A percentile compares a stretch with the other conserved stretches of the same genome.
phyloP scores from a whole-genome alignment of 1,284 basidiomycete species.

The Irpex rosettiformis region DNA sequence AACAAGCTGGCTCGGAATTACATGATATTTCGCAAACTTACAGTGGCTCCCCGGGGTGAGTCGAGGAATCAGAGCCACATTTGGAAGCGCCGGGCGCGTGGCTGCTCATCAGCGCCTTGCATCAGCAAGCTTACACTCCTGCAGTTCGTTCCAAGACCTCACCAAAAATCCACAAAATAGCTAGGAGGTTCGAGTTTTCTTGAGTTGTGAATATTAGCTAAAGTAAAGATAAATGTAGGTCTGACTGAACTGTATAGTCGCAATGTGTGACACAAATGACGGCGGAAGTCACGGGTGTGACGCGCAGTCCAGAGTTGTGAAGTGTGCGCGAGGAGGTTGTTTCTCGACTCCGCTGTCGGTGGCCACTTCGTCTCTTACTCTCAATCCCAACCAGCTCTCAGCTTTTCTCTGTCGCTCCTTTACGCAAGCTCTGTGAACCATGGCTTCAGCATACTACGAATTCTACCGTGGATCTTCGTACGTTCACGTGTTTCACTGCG shows the following conservation, averaged over 20 bases:
- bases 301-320: background rate
- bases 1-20: background rate
- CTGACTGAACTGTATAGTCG: too few relatives aligned
- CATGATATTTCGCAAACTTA: background rate
- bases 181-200: too few relatives aligned
- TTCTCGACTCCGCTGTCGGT: constrained; percentile 21
- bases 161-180: too few relatives aligned
- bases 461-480: constrained; percentile 89
- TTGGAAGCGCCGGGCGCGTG: too few relatives aligned
- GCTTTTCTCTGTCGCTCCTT: constrained; percentile 13
- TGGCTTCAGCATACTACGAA: constrained; percentile 86
- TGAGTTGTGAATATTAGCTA: too few relatives aligned
- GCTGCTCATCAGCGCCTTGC: too few relatives aligned
- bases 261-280: background rate
- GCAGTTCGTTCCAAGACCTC: too few relatives aligned
- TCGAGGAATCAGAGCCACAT: too few relatives aligned
- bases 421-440: constrained; percentile 24
- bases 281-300: background rate
- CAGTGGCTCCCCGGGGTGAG: too few relatives aligned
- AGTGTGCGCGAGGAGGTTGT: background rate
- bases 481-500: constrained; percentile 30
- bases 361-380: constrained; percentile 14
- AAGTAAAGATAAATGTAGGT: too few relatives aligned
- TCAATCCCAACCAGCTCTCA: constrained; percentile 10
- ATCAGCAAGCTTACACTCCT: too few relatives aligned